Evolutionary conservation across 164 flowering plant genomes (phyloP), one percentile per base, ranked within the genome.

Genomic region (Umbilicus rupestris): DNA sequence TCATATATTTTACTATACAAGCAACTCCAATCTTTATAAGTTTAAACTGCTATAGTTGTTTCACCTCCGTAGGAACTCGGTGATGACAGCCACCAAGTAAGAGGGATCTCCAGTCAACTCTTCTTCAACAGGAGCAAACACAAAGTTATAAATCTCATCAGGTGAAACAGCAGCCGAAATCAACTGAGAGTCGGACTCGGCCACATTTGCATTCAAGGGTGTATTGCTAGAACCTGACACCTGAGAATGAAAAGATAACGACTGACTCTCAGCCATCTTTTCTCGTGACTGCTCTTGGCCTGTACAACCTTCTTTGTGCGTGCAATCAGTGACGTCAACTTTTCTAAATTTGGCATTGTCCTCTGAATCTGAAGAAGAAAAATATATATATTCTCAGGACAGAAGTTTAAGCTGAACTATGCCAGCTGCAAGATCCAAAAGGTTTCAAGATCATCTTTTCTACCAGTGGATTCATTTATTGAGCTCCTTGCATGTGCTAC

Each of bases 11-110:
- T 49, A 26, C 1, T 26, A 52, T 26, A n/a, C 30, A 3, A 26
- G 9, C 28, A 52, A 52, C 12, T 55, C 19, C 60, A 55, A 55
- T 55, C 4, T 50, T 55, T 16, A 26, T 15, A 5, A 55, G 60
- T 55, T 26, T 7, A 24, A 55, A 55, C 19, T 3, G 33, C 7
- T 55, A 28, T 24, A 52, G 59, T 31, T 52, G 16, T 52, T 24
- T 31, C 28, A 62, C 99, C 99, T 88, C 64, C 88, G 86, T 39
- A 94, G 82, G 78, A 89, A 91, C 80, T 91, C 96, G 50, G 87
- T 71, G 67, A 91, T 81, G 63, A 91, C 74, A 39, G 93, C 78
- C 69, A 84, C 76, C 77, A 95, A 81, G 76, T 95, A 92, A 67
- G 88, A 74, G 67, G 90, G 83, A 68, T 95, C 94, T 62, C 86